These are phyloP conservation scores for Dryas integrifolia DNA, from an alignment of 331 rosid genomes.

Conservation along the genomic window DNA sequence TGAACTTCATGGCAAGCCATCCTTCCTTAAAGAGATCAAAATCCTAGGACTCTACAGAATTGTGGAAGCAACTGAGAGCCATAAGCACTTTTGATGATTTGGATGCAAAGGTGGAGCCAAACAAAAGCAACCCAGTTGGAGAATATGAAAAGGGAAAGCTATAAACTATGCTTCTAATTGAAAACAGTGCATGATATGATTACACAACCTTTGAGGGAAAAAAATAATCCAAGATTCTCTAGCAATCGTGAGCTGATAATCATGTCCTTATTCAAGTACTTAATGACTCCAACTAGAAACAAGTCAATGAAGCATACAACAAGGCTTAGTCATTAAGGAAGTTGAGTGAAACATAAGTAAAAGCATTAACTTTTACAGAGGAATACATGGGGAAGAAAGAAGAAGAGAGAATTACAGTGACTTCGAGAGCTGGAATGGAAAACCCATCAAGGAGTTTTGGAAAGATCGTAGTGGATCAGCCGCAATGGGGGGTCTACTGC, in stretches of 20 bases:
- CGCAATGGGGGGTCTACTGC: background rate
- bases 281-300: constrained; percentile 5
- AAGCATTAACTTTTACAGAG: background rate
- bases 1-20: constrained; percentile 54
- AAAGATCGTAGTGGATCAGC: constrained; percentile 5
- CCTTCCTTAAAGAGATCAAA: constrained; percentile 33
- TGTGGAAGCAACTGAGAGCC: constrained; percentile 27
- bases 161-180: constrained; percentile 9
- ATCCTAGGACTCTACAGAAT: constrained; percentile 16
- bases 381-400: background rate
- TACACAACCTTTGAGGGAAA: constrained; percentile 11
- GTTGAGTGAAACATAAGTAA: background rate
- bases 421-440: constrained; percentile 2
- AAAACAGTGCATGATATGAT: constrained; percentile 20
- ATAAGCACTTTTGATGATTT: constrained; percentile 1
- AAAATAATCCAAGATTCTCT: constrained; percentile 21
- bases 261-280: background rate
- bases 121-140: background rate
- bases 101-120: constrained; percentile 3
- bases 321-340: constrained; percentile 24
- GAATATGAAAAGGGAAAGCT: background rate
- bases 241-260: constrained; percentile 19
- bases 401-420: background rate
- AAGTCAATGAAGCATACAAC: constrained; percentile 1
- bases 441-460: constrained; percentile 16